phyloP scores from a whole-genome alignment of 73 alveolate genomes.

The Paramecium octaurelia region DNA sequence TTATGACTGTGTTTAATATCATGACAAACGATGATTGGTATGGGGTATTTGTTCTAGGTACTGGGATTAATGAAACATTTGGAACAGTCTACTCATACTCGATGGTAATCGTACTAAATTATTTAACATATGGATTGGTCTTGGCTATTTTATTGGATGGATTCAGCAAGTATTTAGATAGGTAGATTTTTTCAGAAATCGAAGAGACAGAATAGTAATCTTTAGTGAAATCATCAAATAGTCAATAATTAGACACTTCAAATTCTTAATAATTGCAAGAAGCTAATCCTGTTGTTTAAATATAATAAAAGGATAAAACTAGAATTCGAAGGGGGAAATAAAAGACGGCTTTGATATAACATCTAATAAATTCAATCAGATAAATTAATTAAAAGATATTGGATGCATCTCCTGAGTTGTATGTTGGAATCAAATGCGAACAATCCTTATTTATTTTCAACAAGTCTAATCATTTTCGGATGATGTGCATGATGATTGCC shows the following conservation, averaged over 20 bases:
- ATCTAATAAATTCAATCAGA: neutral
- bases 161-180: neutral
- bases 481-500: neutral
- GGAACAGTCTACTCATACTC: neutral
- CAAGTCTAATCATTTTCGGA: neutral
- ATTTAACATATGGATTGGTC: constrained; percentile 28
- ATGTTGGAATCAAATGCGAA: neutral
- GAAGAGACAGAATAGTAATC: neutral
- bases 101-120: neutral
- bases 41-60: constrained; percentile 10
- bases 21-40: constrained; percentile 49
- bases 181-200: neutral
- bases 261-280: neutral
- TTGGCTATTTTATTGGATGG: constrained; percentile 27
- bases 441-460: neutral
- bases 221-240: neutral
- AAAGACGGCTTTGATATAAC: neutral
- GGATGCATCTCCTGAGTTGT: neutral
- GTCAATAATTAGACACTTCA: neutral
- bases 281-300: neutral
- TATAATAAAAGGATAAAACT: neutral
- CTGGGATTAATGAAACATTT: neutral
- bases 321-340: neutral
- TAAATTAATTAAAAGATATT: neutral
- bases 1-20: constrained; percentile 31